These are phyloP conservation scores for Salix viminalis DNA, from an alignment of 345 rosid species.

Conservation along the genomic window DNA sequence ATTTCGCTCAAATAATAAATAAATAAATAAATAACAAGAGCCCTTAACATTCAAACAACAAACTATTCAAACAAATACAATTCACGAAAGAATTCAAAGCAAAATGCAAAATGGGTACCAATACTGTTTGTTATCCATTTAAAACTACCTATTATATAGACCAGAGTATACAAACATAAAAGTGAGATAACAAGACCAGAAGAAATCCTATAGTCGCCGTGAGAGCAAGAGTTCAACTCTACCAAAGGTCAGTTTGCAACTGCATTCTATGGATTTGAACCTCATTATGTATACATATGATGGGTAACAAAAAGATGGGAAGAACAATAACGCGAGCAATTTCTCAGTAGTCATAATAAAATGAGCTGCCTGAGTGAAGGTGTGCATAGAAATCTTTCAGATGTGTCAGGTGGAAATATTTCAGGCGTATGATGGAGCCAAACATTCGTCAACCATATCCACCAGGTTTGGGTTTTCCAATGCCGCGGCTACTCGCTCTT, in stretches of 20 bases:
- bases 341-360: background rate
- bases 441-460: constrained; percentile 84
- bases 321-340: background rate
- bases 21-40: background rate
- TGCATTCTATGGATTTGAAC: background rate
- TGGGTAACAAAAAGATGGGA: background rate
- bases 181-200: background rate
- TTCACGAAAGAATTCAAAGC: background rate
- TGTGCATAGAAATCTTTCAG: background rate
- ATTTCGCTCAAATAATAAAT: background rate
- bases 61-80: background rate
- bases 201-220: background rate
- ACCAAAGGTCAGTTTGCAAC: background rate
- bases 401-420: background rate
- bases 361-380: background rate
- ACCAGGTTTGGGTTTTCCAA: constrained; percentile 87
- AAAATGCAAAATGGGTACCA: background rate
- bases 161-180: background rate
- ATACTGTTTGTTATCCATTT: background rate
- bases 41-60: background rate
- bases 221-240: background rate
- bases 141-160: background rate
- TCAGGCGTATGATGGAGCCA: constrained; percentile 62
- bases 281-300: background rate
- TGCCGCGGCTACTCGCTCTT: constrained; percentile 92